Conservation (phyloP, 495 filamentous ascomycete genomes). For the Penicillium ochrochloron region DNA sequence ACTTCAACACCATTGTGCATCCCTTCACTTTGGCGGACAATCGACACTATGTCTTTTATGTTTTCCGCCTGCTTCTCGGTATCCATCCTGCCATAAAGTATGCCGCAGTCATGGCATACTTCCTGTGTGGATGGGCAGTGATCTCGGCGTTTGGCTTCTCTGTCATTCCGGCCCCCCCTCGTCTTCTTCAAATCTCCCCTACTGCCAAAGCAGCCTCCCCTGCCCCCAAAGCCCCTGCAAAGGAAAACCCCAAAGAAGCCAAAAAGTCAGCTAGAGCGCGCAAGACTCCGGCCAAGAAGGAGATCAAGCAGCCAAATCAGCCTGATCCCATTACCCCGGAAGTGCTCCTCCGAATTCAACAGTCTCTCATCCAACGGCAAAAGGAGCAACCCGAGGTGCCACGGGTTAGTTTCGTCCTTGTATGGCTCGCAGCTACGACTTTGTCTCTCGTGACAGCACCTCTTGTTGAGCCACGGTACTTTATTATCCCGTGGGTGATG, state of each 20-base stretch:
- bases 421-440: slow-evolving; percentile 73
- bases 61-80: slow-evolving; percentile 82
- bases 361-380: slow-evolving; percentile 42
- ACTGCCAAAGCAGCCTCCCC: slow-evolving; percentile 18
- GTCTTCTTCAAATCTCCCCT: slow-evolving; percentile 30
- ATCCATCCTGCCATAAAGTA: slow-evolving; percentile 68
- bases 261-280: slow-evolving; percentile 31
- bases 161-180: slow-evolving; percentile 31
- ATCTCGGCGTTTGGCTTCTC: slow-evolving; percentile 60
- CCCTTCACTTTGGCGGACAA: slow-evolving; percentile 97
- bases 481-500: slow-evolving; percentile 92
- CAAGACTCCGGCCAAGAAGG: slow-evolving; percentile 36
- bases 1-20: slow-evolving; percentile 90
- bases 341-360: slow-evolving; percentile 39
- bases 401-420: slow-evolving; percentile 59
- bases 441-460: slow-evolving; percentile 85
- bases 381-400: slow-evolving; percentile 36
- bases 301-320: slow-evolving; percentile 6
- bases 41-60: slow-evolving; percentile 94
- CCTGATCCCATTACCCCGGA: slow-evolving; percentile 37
- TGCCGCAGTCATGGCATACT: slow-evolving; percentile 65
- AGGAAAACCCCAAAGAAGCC: slow-evolving; percentile 30
- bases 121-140: slow-evolving; percentile 62
- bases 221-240: slow-evolving; percentile 12
- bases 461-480: slow-evolving; percentile 92